Evolutionary conservation across 2,329 filamentous ascomycete genomes (phyloP), one percentile per base, ranked within the genome.

Genomic region (Penicillium sp.): DNA sequence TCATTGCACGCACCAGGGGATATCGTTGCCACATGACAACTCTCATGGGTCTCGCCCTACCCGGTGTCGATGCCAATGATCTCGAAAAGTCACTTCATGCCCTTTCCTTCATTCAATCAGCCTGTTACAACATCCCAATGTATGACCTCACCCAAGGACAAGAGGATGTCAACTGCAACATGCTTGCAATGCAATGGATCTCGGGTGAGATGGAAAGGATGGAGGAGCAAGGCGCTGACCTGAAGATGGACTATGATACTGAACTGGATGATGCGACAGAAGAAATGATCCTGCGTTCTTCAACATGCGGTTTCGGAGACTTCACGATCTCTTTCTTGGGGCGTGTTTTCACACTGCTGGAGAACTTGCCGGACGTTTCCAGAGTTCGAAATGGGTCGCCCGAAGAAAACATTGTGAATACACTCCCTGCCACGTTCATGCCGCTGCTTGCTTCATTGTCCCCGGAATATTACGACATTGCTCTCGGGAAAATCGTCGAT

Each of bases 1-100:
- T 92, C 66, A 95, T 99, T 84, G 87, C 92, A 13, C 88, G 90
- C 69, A 91, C 92, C 39, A 97, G 96, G 74, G 94, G 94, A n/a
- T 97, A 94, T 71, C 85, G 94, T 56, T 97, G 94, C 68, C 94
- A 99, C 71, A 87, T 99, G 59, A 99, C 94, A 1, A 93, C 93
- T 0, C 79, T 99, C 34, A 79, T 99, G n/a, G 94, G 93, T 5
- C 81, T 99, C 56, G 91, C 93, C 4, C 79, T 99, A 31, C 95
- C 95, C 0, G 95, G 94, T 21, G 96, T 99, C 55, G 95, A 99
- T 75, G 92, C 95, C 60, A 99, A 99, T 70, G 94, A 99, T 74
- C 79, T 99, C 24, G 92, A 94, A 70, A 99, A 99, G 80, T 97
- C 94, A 0, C 84, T 96, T 64, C 91, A 96, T 73, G 95, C 94